Percentiles rank a stretch among this genome's conserved stretches.
phyloP scores from a whole-genome alignment of 164 flowering plant species.

The Litsea cubeba region DNA sequence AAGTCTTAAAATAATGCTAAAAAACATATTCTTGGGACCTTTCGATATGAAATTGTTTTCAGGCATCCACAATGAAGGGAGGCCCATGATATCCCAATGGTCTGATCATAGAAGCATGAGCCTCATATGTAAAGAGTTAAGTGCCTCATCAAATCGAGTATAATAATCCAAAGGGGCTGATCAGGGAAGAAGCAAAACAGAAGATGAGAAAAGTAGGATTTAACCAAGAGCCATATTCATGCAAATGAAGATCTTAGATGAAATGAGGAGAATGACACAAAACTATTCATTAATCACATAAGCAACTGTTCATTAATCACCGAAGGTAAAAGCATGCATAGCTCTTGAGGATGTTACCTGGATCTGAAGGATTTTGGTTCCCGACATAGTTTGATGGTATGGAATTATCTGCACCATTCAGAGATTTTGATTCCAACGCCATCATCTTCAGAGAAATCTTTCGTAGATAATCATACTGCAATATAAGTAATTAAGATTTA shows the following conservation, averaged over 20 bases:
- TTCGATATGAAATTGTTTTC: too few species aligned
- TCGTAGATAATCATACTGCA: constrained; percentile 62
- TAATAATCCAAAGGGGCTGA: neutral
- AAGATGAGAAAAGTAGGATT: neutral
- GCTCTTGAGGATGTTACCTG: constrained; percentile 26
- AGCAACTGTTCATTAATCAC: neutral
- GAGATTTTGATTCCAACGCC: constrained; percentile 56
- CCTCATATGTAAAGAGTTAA: neutral
- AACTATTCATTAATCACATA: neutral
- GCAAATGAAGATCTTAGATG: neutral
- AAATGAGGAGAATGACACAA: neutral
- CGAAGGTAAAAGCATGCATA: neutral
- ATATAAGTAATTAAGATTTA: neutral
- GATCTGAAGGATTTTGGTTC: constrained; percentile 32
- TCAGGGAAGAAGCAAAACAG: neutral
- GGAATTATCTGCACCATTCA: constrained; percentile 22
- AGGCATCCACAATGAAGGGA: too few species aligned
- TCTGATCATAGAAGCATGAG: too few species aligned
- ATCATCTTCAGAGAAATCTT: constrained; percentile 68
- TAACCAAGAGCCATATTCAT: neutral
- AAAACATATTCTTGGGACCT: too few species aligned
- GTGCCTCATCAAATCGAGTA: neutral
- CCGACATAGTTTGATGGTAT: constrained; percentile 25
- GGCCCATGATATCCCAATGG: too few species aligned
- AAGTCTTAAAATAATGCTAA: too few species aligned